A percentile compares a stretch with the other conserved stretches of the same genome.
phyloP scores from a whole-genome alignment of 176 grass and related monocot species.

The Hordeum vulgare region MorexV3_pseudomolecules_assembly NC_058524.1:50576304-50576803 shows the following conservation, averaged over 20 bases:
- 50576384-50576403: neutral
- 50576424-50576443: constrained; percentile 84
- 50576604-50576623: neutral
- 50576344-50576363: neutral
- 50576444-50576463: constrained; percentile 41
- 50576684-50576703: neutral
- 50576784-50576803: constrained; percentile 50
- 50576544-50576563: neutral
- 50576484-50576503: constrained; percentile 68
- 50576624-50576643: neutral
- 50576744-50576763: constrained; percentile 31
- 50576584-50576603: neutral
- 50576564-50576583: neutral
- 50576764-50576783: constrained; percentile 87
- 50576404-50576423: neutral
- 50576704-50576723: constrained; percentile 27
- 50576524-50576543: constrained; percentile 33
- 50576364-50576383: neutral
- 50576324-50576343: neutral
- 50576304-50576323: neutral
- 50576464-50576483: constrained; percentile 51
- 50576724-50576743: constrained; percentile 60
- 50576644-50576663: neutral
- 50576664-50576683: neutral
- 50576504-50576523: constrained; percentile 50